Evolutionary conservation across 306 rosid genomes (phyloP).

Genomic region (Sicyos baderoa): DNA sequence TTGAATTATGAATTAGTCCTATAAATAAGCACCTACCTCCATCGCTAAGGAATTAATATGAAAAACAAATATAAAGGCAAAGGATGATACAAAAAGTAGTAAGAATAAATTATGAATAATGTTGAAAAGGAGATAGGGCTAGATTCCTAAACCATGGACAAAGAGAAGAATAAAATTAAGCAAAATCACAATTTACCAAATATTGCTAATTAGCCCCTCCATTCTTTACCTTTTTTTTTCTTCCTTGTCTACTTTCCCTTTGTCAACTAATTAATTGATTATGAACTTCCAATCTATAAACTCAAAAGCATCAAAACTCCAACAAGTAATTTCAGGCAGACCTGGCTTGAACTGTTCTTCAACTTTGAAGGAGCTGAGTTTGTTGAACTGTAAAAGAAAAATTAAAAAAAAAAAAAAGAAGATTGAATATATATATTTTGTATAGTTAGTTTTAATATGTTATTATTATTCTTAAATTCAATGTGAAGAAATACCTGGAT

Average conservation of each 20-base stretch:
- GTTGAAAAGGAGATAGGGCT: conserved; percentile 18
- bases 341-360: conserved; percentile 23
- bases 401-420: too few relatives aligned
- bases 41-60: background rate
- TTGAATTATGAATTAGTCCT: too few relatives aligned
- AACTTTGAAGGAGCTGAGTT: conserved; percentile 34
- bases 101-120: background rate
- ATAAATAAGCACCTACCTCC: background rate
- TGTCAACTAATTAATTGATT: background rate
- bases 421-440: too few relatives aligned
- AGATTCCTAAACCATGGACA: conserved; percentile 55
- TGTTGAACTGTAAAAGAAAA: conserved; percentile 33
- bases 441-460: background rate
- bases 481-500: conserved; percentile 48
- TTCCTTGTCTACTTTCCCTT: background rate
- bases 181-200: conserved; percentile 32
- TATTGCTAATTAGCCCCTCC: conserved; percentile 15
- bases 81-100: background rate
- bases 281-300: conserved; percentile 42
- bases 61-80: background rate
- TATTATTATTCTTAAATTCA: background rate
- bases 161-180: conserved; percentile 57
- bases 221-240: background rate
- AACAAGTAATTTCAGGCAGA: conserved; percentile 39
- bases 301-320: conserved; percentile 28